These are phyloP conservation scores for Dactylellina sp. DNA, from an alignment of 2,329 filamentous ascomycete species.

Conservation along the genomic window DNA sequence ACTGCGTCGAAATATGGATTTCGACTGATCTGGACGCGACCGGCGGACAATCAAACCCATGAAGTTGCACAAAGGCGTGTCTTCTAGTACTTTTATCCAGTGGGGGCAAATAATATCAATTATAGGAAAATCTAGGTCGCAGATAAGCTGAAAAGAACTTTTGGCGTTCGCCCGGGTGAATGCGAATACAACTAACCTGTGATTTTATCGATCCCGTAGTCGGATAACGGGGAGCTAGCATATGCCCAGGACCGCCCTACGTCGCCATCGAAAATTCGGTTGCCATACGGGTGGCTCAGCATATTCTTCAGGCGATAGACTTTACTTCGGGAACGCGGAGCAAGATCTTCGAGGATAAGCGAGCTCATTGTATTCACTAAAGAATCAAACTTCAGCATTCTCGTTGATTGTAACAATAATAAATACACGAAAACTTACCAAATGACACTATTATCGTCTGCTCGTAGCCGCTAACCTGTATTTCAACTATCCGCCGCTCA, in stretches of 20 bases:
- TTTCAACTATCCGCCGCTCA: slow-evolving; percentile 25
- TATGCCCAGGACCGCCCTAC: slow-evolving; percentile 16
- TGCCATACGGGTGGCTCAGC: slow-evolving; percentile 38
- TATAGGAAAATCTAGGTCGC: slow-evolving; percentile 17
- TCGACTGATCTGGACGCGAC: background rate
- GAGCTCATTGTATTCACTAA: slow-evolving; percentile 31
- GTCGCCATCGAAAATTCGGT: slow-evolving; percentile 27
- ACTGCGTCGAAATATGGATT: slow-evolving; percentile 10
- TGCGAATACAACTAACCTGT: background rate
- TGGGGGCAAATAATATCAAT: slow-evolving; percentile 24
- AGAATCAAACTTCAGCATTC: background rate
- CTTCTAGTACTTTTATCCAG: slow-evolving; percentile 13
- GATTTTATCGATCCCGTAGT: slow-evolving; percentile 26
- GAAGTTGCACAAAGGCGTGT: slow-evolving; percentile 16
- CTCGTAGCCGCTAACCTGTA: slow-evolving; percentile 11
- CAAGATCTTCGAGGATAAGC: slow-evolving; percentile 17
- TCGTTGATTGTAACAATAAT: background rate
- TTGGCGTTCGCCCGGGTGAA: background rate
- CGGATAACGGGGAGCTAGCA: slow-evolving; percentile 1
- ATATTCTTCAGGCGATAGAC: slow-evolving; percentile 21
- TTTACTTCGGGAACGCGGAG: slow-evolving; percentile 2
- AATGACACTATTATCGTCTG: slow-evolving; percentile 30
- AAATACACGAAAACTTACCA: background rate
- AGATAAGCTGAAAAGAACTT: background rate
- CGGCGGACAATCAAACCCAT: slow-evolving; percentile 26